A percentile compares a stretch with the other conserved stretches of the same genome.
Conservation (phyloP, 169 alveolate species). For the Plasmodium vivax region DNA sequence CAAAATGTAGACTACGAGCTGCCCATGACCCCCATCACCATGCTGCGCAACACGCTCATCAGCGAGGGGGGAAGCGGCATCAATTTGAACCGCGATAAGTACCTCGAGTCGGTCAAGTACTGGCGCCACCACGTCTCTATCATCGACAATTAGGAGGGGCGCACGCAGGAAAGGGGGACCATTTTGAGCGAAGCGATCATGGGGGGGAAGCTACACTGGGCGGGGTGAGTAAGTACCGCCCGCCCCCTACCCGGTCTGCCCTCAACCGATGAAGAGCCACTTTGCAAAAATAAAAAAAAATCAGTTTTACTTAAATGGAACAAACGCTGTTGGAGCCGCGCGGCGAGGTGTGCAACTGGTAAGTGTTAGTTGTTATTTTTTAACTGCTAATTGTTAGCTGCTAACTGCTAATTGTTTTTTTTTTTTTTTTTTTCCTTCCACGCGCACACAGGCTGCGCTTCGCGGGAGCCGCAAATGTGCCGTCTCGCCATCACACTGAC, state of each 20-base stretch:
- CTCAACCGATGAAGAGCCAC: neutral
- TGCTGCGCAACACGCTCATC: slow-evolving; percentile 96
- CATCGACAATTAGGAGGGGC: slow-evolving; percentile 39
- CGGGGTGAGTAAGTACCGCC: neutral
- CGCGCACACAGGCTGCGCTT: neutral
- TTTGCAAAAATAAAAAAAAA: no score
- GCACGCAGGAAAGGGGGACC: neutral
- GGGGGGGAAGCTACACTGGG: neutral
- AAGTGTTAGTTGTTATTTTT: no score
- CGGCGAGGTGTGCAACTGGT: neutral
- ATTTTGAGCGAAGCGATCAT: neutral
- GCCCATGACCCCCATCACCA: slow-evolving; percentile 98
- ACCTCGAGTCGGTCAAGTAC: slow-evolving; percentile 94
- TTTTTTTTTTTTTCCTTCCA: no score
- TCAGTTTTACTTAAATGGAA: neutral
- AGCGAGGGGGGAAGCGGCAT: slow-evolving; percentile 99
- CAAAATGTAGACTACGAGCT: slow-evolving; percentile 88
- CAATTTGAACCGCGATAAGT: slow-evolving; percentile 92
- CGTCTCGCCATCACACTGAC: neutral
- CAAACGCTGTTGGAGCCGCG: neutral
- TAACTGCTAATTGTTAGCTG: no score
- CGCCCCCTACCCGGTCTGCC: neutral
- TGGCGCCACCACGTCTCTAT: slow-evolving; percentile 95
- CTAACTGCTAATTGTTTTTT: no score
- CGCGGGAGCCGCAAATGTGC: neutral